Evolutionary conservation across 108 stramenopile species (phyloP).

Genomic region (Mayamaea pseudoterrestris): DNA sequence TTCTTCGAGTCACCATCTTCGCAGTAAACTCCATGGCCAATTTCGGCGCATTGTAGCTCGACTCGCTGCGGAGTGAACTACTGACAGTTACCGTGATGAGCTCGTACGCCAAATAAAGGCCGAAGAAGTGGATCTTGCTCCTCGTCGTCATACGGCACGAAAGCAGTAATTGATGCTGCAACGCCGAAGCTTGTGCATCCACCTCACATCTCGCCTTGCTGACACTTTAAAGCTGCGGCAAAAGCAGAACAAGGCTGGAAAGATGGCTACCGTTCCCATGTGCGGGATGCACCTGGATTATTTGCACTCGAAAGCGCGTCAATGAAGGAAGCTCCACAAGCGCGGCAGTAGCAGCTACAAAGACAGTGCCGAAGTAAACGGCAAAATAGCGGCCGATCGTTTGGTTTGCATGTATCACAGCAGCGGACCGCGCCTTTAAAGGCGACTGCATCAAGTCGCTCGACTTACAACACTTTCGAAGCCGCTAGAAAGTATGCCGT

Average conservation of each 20-base stretch:
- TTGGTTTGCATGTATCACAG: slow-evolving; percentile 86
- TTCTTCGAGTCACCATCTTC: too few relatives aligned
- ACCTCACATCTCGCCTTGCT: slow-evolving; percentile 83
- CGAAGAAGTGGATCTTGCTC: slow-evolving; percentile 55
- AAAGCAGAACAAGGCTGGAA: slow-evolving; percentile 59
- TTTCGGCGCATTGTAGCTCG: too few relatives aligned
- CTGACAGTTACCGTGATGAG: too few relatives aligned
- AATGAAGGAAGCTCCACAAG: slow-evolving; percentile 73
- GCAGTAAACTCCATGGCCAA: too few relatives aligned
- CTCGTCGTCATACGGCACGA: slow-evolving; percentile 54
- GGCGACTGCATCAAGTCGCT: slow-evolving; percentile 80
- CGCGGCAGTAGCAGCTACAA: slow-evolving; percentile 83
- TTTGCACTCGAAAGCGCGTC: slow-evolving; percentile 40
- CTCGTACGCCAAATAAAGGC: slow-evolving; percentile 64
- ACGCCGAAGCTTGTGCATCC: slow-evolving; percentile 65
- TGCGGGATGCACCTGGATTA: slow-evolving; percentile 24
- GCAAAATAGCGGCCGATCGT: slow-evolving; percentile 69
- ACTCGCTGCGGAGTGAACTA: too few relatives aligned
- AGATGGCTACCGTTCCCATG: slow-evolving; percentile 38
- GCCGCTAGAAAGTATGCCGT: slow-evolving; percentile 67
- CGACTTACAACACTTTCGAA: slow-evolving; percentile 51
- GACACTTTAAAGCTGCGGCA: slow-evolving; percentile 80
- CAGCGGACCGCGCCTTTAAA: slow-evolving; percentile 71
- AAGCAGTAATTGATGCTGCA: slow-evolving; percentile 72
- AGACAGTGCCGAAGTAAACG: slow-evolving; percentile 85